These are phyloP conservation scores for Aspergillus diversus DNA, from an alignment of 495 filamentous ascomycete species.

Conservation along the genomic window DNA sequence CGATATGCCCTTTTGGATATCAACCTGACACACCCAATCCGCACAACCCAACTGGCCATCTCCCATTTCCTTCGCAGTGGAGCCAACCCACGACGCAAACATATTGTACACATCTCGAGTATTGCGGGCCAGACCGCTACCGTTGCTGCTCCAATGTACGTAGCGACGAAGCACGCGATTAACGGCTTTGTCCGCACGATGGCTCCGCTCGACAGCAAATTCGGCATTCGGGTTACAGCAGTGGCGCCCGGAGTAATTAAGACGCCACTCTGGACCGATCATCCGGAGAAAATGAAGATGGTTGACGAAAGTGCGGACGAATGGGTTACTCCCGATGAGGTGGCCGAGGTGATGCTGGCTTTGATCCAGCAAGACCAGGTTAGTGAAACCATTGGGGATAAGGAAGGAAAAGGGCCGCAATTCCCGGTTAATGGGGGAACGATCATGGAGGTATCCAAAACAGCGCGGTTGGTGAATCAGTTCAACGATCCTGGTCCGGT, in stretches of 20 bases:
- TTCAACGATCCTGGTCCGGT: constrained; percentile 64
- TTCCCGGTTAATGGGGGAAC: constrained; percentile 49
- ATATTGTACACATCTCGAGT: constrained; percentile 63
- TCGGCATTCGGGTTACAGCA: constrained; percentile 65
- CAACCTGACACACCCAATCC: constrained; percentile 72
- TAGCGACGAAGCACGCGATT: constrained; percentile 65
- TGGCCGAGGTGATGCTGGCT: constrained; percentile 65
- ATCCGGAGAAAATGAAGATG: constrained; percentile 67
- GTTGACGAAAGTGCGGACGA: constrained; percentile 51
- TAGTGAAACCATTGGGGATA: constrained; percentile 47
- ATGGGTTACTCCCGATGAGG: constrained; percentile 68
- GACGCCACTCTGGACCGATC: constrained; percentile 70
- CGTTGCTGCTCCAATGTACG: constrained; percentile 59
- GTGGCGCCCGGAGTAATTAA: constrained; percentile 70
- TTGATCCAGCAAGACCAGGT: constrained; percentile 56
- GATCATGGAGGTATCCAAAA: constrained; percentile 63
- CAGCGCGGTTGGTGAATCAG: constrained; percentile 52
- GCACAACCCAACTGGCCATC: constrained; percentile 66
- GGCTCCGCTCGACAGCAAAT: constrained; percentile 48
- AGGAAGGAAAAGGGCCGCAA: constrained; percentile 33
- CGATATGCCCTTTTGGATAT: constrained; percentile 65
- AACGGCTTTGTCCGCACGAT: constrained; percentile 62
- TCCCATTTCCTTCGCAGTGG: constrained; percentile 52
- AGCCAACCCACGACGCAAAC: constrained; percentile 43
- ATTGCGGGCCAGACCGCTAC: constrained; percentile 62